Evolutionary conservation across 805 yeast genomes (phyloP), one percentile per base, ranked within the genome.

Genomic region (Wickerhamomyces alni): DNA sequence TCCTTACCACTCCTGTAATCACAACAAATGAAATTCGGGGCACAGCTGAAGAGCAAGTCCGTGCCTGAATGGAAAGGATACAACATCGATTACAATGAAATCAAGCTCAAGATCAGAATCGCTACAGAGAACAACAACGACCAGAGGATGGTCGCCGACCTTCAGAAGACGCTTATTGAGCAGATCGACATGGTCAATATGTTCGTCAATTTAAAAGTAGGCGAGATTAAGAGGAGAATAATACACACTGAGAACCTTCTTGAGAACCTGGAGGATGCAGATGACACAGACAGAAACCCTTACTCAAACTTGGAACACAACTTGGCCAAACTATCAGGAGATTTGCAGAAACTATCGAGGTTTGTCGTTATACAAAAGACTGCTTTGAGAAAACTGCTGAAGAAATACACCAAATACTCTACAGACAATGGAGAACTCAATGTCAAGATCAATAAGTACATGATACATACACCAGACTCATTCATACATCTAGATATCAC

Each of bases 21-120:
- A 7, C 6, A 6, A 21, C 24, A 21, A 21, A 89, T 89, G 98
- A 91, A 87, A 63, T 89, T 88, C 60, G 96, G 96, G 37, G 69
- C 76, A 31, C 88, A 83, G 53, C 70, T 89, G 17, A 67, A 74
- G 38, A 78, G 75, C 47, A 71, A 87, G 50, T 83, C 95, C 11
- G 83, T 87, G 18, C 87, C 89, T 2, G 93, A 86, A 64, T 89
- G 98, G 97, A 74, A 75, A 51, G 74, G 76, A 45, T 82, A 86
- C 61, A 87, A 89, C 59, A 70, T 89, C 30, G 88, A 87, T 54
- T 89, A 89, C 62, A 82, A 87, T 48, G 85, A 79, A 28, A 58
- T 89, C 41, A 89, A 88, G 60, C 62, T 63, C 5, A 69, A 73
- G 33, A 86, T 89, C 42, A 72, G 80, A 50, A 56, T 59, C 8